Base-by-base conservation (phyloP, 1,284 basidiomycete species). In the Phlebopus sp. region DNA sequence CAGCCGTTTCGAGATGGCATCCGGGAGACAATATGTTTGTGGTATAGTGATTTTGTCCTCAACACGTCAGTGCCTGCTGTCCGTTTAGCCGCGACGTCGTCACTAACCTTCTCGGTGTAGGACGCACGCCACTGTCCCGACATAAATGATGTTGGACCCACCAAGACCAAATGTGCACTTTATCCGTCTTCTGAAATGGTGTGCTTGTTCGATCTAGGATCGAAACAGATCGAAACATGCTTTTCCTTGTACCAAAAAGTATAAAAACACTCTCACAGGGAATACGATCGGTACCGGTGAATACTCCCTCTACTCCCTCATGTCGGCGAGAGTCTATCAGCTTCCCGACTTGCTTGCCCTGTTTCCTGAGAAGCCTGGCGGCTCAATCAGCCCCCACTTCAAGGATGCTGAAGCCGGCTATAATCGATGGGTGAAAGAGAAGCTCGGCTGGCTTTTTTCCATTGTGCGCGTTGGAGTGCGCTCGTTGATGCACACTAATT, bases 361-460 rank as follows among this genome's bases (percentile, higher is more conserved):
- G 3, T 54, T 63, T 32, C 60, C 63, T 30, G 51, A 45, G 50
- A 63, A 67, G 42, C 54, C 60, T 10, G 60, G 64, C 7, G 63
- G 57, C 23, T 47, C 49, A 14, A 66, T 65, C 29, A 66, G 60
- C 32, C 50, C 57, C 14, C 21, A 51, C 41, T 66, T 64, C 30
- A 51, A 43, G 43, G 62, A 55, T 1, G 60, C 62, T 11, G 49
- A 64, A 32, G 37, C 29, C 2, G 52, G 53, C 25, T 66, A 57
- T 37, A 47, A 59, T 13, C 27, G 53, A 37, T 63, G 63, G 62
- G 62, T 66, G 25, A 46, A 43, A 6, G 27, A 47, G 4, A 66
- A 59, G 29, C 34, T 67, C 11, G 54, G 57, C 25, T 52, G 61
- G 46, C 49, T 55, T 29, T 60, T 57, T 21, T 42, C 62, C 9